Evolutionary conservation across 768 basidiomycete genomes (phyloP).

Genomic region (Pisolithus marmoratus): DNA sequence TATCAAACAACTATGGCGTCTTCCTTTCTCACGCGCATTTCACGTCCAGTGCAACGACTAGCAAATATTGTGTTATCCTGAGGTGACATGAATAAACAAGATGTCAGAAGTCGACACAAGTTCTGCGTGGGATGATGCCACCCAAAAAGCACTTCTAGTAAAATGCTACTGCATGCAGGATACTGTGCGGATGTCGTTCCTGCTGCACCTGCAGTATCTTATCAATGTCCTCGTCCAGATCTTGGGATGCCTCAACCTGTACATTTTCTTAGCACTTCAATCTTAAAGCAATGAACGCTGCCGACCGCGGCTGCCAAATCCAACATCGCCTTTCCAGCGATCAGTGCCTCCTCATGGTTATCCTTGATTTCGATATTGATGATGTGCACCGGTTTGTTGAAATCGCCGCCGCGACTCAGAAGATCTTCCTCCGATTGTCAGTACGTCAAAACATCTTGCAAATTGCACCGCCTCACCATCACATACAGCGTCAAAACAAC

Average conservation of each 20-base stretch:
- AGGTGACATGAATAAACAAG: background rate
- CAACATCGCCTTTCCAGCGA: constrained; percentile 92
- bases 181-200: constrained; percentile 85
- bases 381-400: constrained; percentile 89
- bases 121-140: constrained; percentile 12
- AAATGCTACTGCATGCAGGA: constrained; percentile 88
- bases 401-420: constrained; percentile 81
- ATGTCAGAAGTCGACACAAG: background rate
- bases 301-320: constrained; percentile 86
- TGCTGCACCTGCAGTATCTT: constrained; percentile 79
- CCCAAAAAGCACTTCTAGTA: constrained; percentile 45
- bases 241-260: constrained; percentile 33
- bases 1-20: constrained; percentile 41
- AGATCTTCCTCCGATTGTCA: constrained; percentile 52
- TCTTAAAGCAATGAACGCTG: constrained; percentile 9
- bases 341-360: constrained; percentile 96
- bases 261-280: constrained; percentile 1
- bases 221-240: constrained; percentile 90
- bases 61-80: background rate
- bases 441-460: constrained; percentile 7
- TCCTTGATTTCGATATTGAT: constrained; percentile 99
- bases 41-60: background rate
- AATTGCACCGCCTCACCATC: constrained; percentile 61
- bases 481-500: constrained; percentile 97
- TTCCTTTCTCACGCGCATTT: constrained; percentile 53